These are phyloP conservation scores for Alternaria conjuncta DNA, from an alignment of 2,329 filamentous ascomycete species.

Conservation along the genomic window DNA sequence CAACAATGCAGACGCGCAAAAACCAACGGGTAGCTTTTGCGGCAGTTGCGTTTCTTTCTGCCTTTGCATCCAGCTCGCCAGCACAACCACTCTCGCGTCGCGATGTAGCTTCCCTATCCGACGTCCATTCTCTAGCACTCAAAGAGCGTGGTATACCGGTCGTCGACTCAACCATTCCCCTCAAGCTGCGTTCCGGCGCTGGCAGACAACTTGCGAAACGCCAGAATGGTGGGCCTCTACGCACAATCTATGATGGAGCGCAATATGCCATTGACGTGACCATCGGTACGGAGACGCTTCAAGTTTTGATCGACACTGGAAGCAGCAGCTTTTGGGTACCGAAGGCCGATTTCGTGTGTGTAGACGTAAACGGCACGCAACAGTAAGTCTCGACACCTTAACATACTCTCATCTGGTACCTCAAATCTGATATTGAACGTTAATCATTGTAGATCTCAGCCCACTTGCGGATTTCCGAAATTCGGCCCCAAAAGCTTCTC, in stretches of 20 bases:
- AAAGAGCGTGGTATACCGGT: neutral
- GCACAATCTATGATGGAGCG: neutral
- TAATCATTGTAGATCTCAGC: neutral
- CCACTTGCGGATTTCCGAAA: neutral
- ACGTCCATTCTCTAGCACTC: neutral
- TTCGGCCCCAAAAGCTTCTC: neutral
- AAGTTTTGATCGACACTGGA: neutral
- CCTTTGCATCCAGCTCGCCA: neutral
- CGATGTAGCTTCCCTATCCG: neutral
- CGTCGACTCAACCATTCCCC: neutral
- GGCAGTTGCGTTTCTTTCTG: neutral
- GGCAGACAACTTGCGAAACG: neutral
- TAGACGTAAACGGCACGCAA: neutral
- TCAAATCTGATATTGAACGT: neutral
- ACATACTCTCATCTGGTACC: neutral
- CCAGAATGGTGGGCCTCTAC: neutral
- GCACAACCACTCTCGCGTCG: neutral
- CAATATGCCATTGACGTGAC: neutral
- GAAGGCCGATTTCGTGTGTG: neutral
- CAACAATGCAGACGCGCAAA: neutral
- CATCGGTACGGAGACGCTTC: neutral
- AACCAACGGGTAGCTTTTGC: neutral
- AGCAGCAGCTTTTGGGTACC: neutral
- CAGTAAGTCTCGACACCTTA: neutral
- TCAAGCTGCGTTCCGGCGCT: neutral